Base-by-base conservation (phyloP, 1,139 yeast species). In the Saccharomyces hybrid region DNA sequence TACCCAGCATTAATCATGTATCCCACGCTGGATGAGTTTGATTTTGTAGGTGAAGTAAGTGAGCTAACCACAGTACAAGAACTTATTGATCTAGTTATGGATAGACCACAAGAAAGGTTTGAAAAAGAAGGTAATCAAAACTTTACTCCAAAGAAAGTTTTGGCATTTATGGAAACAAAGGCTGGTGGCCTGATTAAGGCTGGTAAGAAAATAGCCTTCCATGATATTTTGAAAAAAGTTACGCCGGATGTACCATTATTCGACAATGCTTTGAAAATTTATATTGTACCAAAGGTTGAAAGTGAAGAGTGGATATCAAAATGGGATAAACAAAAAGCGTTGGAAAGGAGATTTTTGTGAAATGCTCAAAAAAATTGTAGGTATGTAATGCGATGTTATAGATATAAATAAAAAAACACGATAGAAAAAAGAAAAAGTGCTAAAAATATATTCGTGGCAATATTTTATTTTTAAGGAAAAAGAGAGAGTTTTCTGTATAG, bases 21-120 rank as follows among this genome's bases (percentile, higher is more conserved):
- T 63, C 98, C 98, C 13, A 80, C 93, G 3, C 83, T 81, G 6
- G 87, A 86, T 67, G 95, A 88, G 66, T 88, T 91, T 61, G 97
- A 91, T 69, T 84, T 84, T 62, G 75, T 91, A 42, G 88, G 84
- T 5, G 84, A 84, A 57, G 79, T 87, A 13, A 80, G 93, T 57
- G 95, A 88, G 65, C 72, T 86, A 49, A 73, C 83, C 1, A 80
- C 93, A 0, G 82, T 88, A 0, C 62, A 70, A 23, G 90, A 85
- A 49, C 64, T 86, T 16, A 71, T 85, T 62, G 80, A 73, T 62
- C 68, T 78, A 62, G 80, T 79, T 46, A 77, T 81, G 72, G 76
- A 84, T 52, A 76, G 89, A 62, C 89, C 93, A 2, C 79, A 79
- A 8, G 81, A 80, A 52, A 90, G 90, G 86, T 88, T 85, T 65